These are phyloP conservation scores for Arabis hirsuta DNA, from an alignment of 345 rosid species.

Conservation along the genomic window DNA sequence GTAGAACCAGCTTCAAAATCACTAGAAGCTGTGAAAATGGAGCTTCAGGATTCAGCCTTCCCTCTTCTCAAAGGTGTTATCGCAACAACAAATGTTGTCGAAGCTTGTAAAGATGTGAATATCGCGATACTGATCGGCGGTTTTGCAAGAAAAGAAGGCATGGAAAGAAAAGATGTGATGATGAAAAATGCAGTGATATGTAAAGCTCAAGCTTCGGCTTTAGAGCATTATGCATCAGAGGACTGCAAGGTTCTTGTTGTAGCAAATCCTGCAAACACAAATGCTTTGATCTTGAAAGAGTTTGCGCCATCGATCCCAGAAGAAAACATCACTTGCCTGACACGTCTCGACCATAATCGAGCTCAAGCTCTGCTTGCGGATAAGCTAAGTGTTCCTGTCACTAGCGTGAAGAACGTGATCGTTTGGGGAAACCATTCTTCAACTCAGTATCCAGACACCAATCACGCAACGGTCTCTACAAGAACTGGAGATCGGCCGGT, in stretches of 20 bases:
- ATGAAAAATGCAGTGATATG: conserved; percentile 65
- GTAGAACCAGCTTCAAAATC: conserved; percentile 66
- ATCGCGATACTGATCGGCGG: conserved; percentile 79
- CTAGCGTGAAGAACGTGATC: conserved; percentile 69
- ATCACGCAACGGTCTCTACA: conserved; percentile 60
- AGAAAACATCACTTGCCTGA: conserved; percentile 80
- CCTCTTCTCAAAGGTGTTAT: conserved; percentile 82
- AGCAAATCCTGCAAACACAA: conserved; percentile 92
- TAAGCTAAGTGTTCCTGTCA: conserved; percentile 57
- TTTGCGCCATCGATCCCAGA: conserved; percentile 81
- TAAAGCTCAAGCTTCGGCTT: conserved; percentile 86
- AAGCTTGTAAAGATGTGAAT: conserved; percentile 75
- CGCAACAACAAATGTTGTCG: conserved; percentile 66
- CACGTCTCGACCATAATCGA: conserved; percentile 86
- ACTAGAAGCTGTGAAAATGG: conserved; percentile 77
- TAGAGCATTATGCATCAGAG: conserved; percentile 71
- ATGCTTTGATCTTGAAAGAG: conserved; percentile 77
- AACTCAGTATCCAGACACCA: conserved; percentile 86
- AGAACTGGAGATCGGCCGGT: conserved; percentile 51
- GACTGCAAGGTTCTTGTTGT: conserved; percentile 85
- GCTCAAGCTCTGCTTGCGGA: conserved; percentile 75
- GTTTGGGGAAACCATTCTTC: conserved; percentile 96
- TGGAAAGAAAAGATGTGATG: conserved; percentile 84
- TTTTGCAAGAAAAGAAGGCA: conserved; percentile 65
- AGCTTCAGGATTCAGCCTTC: conserved; percentile 77